Base-by-base conservation (phyloP, 2,329 filamentous ascomycete genomes). In the Balansia obtecta region DNA sequence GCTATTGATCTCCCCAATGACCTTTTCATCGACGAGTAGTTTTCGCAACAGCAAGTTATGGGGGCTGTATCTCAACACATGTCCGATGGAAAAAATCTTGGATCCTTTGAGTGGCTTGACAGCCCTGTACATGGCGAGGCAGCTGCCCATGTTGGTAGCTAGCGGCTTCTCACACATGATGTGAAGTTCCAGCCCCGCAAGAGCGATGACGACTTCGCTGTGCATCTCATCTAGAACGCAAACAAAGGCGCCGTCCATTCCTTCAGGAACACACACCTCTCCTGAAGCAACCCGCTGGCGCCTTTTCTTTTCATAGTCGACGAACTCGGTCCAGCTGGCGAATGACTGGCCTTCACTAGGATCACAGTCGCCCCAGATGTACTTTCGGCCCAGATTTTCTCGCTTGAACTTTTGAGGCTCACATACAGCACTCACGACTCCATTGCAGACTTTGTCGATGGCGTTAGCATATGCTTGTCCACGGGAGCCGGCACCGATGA, bases 91-190 rank as follows among this genome's bases (percentile, higher is more conserved):
- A 65, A 97, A 95, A 41, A 97, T 74, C 44, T 63, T 68, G 32
- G 60, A 56, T 3, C 50, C 44, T 18, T 58, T 53, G 1, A 55
- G 57, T 7, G 66, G 63, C 13, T 67, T 62, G 55, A 87, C 63
- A 1, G 82, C 75, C 46, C 69, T 68, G 64, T 82, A 88, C 60
- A 95, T 91, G 42, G 72, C 73, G 37, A 95, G 70, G 62, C 89
- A 96, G 59, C 93, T 88, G 16, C 75, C 66, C 30, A 97, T 70
- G 0, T 79, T 85, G 20, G 88, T 88, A 0, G 89, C 88, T 49
- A 98, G 70, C 2, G 93, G 93, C 69, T 98, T 98, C 73, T 98
- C 93, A 64, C 89, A 94, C 74, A 96, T 86, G 55, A 97, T 81
- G 65, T 96, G 89, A 45, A 96, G 69, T 2, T 77, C 63, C 71